Conservation (phyloP, 176 grass and related monocot species). For the Cenchrus americanus region DNA sequence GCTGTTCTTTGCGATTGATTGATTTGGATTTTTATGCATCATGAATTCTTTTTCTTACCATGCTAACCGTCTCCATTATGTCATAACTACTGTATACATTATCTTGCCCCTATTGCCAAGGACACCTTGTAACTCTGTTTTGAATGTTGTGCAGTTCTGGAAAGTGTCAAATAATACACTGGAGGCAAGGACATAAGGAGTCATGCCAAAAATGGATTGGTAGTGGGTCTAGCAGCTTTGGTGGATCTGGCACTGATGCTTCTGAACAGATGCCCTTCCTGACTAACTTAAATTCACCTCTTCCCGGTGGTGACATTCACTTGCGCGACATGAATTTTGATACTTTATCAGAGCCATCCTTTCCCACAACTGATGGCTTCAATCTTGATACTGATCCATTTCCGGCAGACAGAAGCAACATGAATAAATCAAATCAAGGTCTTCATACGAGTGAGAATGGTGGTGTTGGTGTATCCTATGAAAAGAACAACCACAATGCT, state of each 20-base stretch:
- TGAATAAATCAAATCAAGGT: conserved; percentile 56
- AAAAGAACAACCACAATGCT: conserved; percentile 39
- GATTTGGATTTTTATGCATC: conserved; percentile 29
- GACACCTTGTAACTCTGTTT: conserved; percentile 6
- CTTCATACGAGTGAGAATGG: conserved; percentile 57
- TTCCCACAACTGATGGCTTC: conserved; percentile 49
- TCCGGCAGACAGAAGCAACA: conserved; percentile 48
- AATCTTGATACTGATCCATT: conserved; percentile 45
- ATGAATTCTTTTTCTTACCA: neutral
- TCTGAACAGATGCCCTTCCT: conserved; percentile 70
- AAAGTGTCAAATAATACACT: conserved; percentile 97
- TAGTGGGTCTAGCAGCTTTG: conserved; percentile 41
- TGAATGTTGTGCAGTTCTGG: conserved; percentile 77
- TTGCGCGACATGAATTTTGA: conserved; percentile 55
- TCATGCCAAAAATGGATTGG: conserved; percentile 77
- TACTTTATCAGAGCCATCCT: conserved; percentile 65
- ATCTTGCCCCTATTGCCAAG: neutral
- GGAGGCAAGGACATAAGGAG: conserved; percentile 95
- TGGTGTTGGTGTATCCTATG: conserved; percentile 43
- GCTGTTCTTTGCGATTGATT: neutral
- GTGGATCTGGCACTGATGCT: conserved; percentile 45
- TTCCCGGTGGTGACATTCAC: conserved; percentile 61
- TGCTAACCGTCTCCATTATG: neutral
- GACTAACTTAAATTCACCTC: conserved; percentile 72
- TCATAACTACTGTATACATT: conserved; percentile 20